These are phyloP conservation scores for Luzula sylvatica DNA, from an alignment of 176 grass and related monocot genomes.

Conservation along the genomic window DNA sequence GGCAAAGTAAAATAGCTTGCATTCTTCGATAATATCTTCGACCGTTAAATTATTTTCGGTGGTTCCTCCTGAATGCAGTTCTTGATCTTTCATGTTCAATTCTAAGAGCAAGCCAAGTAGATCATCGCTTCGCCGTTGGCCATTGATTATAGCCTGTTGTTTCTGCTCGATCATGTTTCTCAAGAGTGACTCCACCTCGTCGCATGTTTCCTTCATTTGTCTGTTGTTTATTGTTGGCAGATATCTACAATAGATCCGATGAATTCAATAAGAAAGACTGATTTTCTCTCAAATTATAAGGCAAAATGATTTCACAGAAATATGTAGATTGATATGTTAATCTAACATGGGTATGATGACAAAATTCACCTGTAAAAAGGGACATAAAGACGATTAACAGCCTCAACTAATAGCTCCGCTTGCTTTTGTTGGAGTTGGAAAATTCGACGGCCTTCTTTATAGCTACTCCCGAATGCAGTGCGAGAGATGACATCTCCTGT, in stretches of 20 bases:
- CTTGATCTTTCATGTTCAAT: slow-evolving; percentile 30
- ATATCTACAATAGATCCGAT: slow-evolving; percentile 23
- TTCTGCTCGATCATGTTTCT: slow-evolving; percentile 47
- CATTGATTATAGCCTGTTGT: slow-evolving; percentile 20
- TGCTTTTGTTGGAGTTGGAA: slow-evolving; percentile 62
- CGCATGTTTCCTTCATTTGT: slow-evolving; percentile 29
- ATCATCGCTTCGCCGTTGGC: slow-evolving; percentile 31
- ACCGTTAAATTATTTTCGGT: slow-evolving; percentile 27
- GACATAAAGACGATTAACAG: slow-evolving; percentile 33
- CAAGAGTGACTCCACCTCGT: slow-evolving; percentile 28
- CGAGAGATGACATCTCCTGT: slow-evolving; percentile 68
- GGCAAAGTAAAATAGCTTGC: slow-evolving; percentile 73
- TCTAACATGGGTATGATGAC: not conserved
- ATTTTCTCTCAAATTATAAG: no score
- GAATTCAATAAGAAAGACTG: not conserved
- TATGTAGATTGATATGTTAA: not conserved
- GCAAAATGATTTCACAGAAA: not conserved
- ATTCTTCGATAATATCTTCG: slow-evolving; percentile 69
- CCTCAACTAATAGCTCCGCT: slow-evolving; percentile 18
- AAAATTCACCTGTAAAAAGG: slow-evolving; percentile 40
- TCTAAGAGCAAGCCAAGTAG: slow-evolving; percentile 53
- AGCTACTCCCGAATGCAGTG: slow-evolving; percentile 62
- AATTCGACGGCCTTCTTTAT: slow-evolving; percentile 51
- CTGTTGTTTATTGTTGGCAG: slow-evolving; percentile 46
- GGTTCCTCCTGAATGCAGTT: not conserved